Conservation (phyloP, 306 rosid genomes). For the Fragaria ananassa region DNA sequence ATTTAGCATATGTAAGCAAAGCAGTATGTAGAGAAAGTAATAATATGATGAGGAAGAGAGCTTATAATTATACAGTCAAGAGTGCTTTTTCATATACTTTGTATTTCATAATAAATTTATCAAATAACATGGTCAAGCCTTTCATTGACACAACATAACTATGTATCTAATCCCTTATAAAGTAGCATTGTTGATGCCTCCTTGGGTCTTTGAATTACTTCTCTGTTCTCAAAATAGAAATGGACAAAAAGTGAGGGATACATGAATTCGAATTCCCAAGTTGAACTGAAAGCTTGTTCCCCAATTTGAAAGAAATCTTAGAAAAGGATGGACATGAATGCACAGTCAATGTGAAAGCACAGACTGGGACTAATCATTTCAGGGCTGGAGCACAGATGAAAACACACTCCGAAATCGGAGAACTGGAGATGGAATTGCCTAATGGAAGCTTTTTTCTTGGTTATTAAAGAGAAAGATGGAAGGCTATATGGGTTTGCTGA, state of each 20-base stretch:
- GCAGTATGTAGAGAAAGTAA: not conserved
- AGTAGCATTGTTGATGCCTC: constrained; percentile 59
- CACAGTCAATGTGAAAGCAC: constrained; percentile 38
- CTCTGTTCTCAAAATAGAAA: constrained; percentile 40
- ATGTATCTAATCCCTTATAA: constrained; percentile 44
- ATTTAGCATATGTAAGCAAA: not conserved
- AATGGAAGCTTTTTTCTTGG: constrained; percentile 51
- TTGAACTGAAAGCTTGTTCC: constrained; percentile 46
- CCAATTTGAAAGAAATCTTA: constrained; percentile 35
- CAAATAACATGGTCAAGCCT: constrained; percentile 64
- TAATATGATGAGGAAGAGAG: constrained; percentile 14
- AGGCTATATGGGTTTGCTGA: constrained; percentile 70
- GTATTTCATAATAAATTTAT: constrained; percentile 56
- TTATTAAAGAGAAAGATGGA: constrained; percentile 62
- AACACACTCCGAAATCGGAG: constrained; percentile 50
- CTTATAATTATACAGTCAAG: constrained; percentile 44
- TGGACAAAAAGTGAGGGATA: constrained; percentile 42
- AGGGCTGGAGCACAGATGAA: constrained; percentile 48
- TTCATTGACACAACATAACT: constrained; percentile 52
- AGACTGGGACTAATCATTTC: constrained; percentile 40
- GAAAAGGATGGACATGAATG: constrained; percentile 45
- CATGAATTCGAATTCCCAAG: constrained; percentile 36
- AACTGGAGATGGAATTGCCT: constrained; percentile 44
- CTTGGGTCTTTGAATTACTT: constrained; percentile 54
- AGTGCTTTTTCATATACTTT: constrained; percentile 47